Percentiles rank a stretch among this genome's conserved stretches.
These are phyloP conservation scores for Cnidoscolus chayamansa DNA, from an alignment of 441 rosid genomes.

Conservation along the genomic window DNA sequence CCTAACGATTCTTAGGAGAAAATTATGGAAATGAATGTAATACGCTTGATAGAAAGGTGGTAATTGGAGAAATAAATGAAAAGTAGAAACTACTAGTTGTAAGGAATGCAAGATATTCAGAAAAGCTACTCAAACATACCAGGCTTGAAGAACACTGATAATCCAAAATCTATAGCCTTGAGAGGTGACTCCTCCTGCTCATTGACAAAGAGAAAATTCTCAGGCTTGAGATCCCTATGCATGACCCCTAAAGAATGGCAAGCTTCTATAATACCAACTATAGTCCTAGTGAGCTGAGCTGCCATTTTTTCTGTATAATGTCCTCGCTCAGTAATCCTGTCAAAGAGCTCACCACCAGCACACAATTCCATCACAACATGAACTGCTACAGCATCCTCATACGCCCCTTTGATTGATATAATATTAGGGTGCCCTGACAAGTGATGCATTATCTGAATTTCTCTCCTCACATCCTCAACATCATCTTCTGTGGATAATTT, in stretches of 20 bases:
- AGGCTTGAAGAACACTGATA: slow-evolving; percentile 90
- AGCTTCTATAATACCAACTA: slow-evolving; percentile 78
- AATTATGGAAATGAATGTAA: background rate
- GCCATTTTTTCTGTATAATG: slow-evolving; percentile 87
- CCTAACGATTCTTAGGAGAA: background rate
- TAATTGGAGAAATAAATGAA: background rate
- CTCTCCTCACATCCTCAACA: slow-evolving; percentile 90
- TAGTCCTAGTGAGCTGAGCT: slow-evolving; percentile 70
- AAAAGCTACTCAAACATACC: slow-evolving; percentile 37
- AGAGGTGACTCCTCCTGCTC: slow-evolving; percentile 77
- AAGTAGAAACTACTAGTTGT: background rate
- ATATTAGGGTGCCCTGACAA: slow-evolving; percentile 84
- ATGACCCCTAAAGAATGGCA: slow-evolving; percentile 95
- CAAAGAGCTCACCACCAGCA: slow-evolving; percentile 93
- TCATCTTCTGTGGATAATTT: slow-evolving; percentile 66
- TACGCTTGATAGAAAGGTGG: background rate
- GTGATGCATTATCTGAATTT: slow-evolving; percentile 96
- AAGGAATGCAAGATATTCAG: background rate
- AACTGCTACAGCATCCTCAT: slow-evolving; percentile 88
- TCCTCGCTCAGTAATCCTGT: slow-evolving; percentile 81
- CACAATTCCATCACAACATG: slow-evolving; percentile 94
- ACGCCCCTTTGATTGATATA: slow-evolving; percentile 77
- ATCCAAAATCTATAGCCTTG: slow-evolving; percentile 89
- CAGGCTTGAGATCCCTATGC: slow-evolving; percentile 98
- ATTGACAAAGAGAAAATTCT: slow-evolving; percentile 79